These are phyloP conservation scores for Lodderomyces orthopsilosis DNA, from an alignment of 1,139 yeast species.

Conservation along the genomic window DNA sequence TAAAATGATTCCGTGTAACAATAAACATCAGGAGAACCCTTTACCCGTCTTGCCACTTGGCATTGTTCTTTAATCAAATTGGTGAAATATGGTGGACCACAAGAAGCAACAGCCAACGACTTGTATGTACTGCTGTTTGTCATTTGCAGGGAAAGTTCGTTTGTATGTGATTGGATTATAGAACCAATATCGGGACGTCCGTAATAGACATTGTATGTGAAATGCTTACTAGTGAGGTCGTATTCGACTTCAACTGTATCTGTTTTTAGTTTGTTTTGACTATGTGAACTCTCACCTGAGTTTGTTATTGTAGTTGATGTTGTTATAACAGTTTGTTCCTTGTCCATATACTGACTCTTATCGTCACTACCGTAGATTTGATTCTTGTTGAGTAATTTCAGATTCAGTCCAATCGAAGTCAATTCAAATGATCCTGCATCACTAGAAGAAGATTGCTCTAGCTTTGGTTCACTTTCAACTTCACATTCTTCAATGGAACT, in stretches of 20 bases:
- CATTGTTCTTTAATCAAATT: slow-evolving; percentile 25
- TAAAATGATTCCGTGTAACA: slow-evolving; percentile 34
- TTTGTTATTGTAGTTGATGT: background rate
- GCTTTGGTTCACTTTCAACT: background rate
- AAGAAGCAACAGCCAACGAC: slow-evolving; percentile 34
- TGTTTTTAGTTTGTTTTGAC: background rate
- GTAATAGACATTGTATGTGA: slow-evolving; percentile 10
- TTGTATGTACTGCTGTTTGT: slow-evolving; percentile 13
- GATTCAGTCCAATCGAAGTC: slow-evolving; percentile 2
- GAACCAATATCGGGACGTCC: slow-evolving; percentile 13
- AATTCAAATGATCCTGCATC: background rate
- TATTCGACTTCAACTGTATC: background rate
- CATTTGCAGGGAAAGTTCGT: background rate
- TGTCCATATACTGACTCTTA: background rate
- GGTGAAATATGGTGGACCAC: slow-evolving; percentile 36
- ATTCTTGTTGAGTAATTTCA: slow-evolving; percentile 2
- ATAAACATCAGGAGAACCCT: slow-evolving; percentile 33
- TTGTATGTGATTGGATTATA: slow-evolving; percentile 9
- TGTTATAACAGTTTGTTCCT: background rate
- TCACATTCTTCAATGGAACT: slow-evolving; percentile 1
- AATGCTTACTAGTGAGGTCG: background rate
- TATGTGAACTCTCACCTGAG: background rate
- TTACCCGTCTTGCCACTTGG: slow-evolving; percentile 25
- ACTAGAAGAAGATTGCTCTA: background rate
- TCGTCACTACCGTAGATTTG: background rate